These are phyloP conservation scores for Ophiocordyceps camponoti-rufipedis DNA, from an alignment of 2,329 filamentous ascomycete species.

Conservation along the genomic window DNA sequence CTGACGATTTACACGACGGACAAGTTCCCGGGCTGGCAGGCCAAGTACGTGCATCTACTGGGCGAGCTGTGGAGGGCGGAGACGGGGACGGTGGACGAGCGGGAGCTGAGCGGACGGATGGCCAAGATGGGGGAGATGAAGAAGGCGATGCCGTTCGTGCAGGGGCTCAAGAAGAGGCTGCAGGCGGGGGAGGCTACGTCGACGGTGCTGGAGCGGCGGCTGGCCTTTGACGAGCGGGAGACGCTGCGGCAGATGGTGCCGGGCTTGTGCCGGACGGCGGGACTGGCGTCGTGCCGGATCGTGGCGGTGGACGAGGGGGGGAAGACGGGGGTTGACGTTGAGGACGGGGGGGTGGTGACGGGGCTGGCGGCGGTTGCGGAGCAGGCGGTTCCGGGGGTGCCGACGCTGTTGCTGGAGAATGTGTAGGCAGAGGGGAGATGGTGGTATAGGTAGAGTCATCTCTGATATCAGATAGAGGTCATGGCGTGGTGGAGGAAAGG, in stretches of 20 bases:
- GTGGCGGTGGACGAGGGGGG: conserved; percentile 52
- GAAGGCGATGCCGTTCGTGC: conserved; percentile 95
- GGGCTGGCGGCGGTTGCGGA: conserved; percentile 32
- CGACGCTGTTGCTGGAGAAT: conserved; percentile 76
- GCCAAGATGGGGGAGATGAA: conserved; percentile 81
- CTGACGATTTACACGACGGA: conserved; percentile 70
- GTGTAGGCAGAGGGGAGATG: conserved; percentile 17
- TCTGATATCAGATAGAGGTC: too few species aligned
- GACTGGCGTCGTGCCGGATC: conserved; percentile 53
- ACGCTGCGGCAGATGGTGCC: conserved; percentile 63
- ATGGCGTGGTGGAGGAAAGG: too few species aligned
- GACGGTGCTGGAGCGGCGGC: conserved; percentile 62
- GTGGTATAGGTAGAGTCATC: neutral
- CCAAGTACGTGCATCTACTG: conserved; percentile 70
- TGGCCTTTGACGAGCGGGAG: conserved; percentile 70
- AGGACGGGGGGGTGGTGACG: conserved; percentile 33
- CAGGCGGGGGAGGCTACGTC: conserved; percentile 47
- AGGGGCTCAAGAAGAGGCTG: conserved; percentile 69
- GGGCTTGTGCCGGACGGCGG: conserved; percentile 56
- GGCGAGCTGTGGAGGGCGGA: conserved; percentile 47
- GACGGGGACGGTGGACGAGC: conserved; percentile 33
- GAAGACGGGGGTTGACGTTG: conserved; percentile 41
- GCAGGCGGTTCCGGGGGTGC: conserved; percentile 62
- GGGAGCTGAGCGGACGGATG: conserved; percentile 59
- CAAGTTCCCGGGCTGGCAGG: conserved; percentile 78